Evolutionary conservation across 352 stramenopile species (phyloP).

Genomic region (Blastocystis sp.): DNA sequence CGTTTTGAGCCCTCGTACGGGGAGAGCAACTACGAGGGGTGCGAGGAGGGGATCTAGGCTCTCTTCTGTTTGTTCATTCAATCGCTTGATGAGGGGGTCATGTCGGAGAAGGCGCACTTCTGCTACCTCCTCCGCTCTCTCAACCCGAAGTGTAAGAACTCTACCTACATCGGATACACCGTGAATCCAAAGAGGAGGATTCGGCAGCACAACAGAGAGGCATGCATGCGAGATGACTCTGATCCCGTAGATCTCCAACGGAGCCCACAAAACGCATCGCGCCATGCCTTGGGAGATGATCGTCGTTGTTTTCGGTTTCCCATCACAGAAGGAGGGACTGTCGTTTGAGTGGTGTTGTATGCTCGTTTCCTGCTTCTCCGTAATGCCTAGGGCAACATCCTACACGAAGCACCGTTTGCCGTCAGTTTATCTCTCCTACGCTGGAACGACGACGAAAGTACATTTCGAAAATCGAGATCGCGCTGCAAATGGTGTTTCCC

Average conservation of each 20-base stretch:
- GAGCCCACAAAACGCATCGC: constrained; percentile 50
- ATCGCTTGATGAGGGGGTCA: neutral
- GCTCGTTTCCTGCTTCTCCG: neutral
- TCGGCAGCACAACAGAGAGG: constrained; percentile 60
- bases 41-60: constrained; percentile 52
- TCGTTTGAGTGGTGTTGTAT: constrained; percentile 58
- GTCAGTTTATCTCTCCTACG: constrained; percentile 8
- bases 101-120: constrained; percentile 2
- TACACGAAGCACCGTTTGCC: constrained; percentile 1
- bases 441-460: constrained; percentile 17
- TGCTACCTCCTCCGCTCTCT: constrained; percentile 59
- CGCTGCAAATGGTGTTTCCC: constrained; percentile 9
- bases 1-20: neutral
- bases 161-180: constrained; percentile 62
- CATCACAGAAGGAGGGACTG: constrained; percentile 18
- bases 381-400: constrained; percentile 56
- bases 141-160: constrained; percentile 18
- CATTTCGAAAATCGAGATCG: constrained; percentile 54
- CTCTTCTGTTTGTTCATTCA: constrained; percentile 24
- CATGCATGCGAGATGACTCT: neutral
- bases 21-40: constrained; percentile 54
- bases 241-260: constrained; percentile 21
- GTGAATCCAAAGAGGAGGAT: constrained; percentile 67
- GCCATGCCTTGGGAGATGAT: constrained; percentile 66
- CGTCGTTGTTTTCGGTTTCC: constrained; percentile 37